A percentile compares a stretch with the other conserved stretches of the same genome.
These are phyloP conservation scores for Botrytis galanthina DNA, from an alignment of 2,329 filamentous ascomycete genomes.

Conservation along the genomic window DNA sequence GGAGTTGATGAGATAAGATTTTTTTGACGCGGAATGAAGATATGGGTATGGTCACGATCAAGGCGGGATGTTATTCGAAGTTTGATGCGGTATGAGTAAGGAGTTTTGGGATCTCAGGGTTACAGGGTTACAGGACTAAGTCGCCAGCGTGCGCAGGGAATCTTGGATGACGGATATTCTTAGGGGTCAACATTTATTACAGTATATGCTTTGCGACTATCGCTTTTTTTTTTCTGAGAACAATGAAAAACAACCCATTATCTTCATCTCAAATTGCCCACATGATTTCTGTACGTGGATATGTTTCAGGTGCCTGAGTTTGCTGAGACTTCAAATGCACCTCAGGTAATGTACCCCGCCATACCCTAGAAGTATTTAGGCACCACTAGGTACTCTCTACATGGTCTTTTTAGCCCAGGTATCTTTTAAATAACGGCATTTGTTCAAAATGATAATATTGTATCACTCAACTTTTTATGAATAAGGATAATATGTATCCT, in stretches of 20 bases:
- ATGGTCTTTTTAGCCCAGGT: too few species aligned
- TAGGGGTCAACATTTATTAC: too few species aligned
- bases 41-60: not conserved
- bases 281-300: not conserved
- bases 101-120: not conserved
- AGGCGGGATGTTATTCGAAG: not conserved
- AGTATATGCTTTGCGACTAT: not conserved
- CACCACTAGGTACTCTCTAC: not conserved
- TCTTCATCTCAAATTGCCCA: not conserved
- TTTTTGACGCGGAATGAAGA: not conserved
- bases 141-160: not conserved
- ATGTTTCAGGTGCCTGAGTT: not conserved
- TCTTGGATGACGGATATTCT: not conserved
- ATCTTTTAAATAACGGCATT: not conserved
- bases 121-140: not conserved
- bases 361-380: not conserved
- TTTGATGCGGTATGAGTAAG: not conserved
- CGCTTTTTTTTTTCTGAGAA: not conserved
- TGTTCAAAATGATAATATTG: not conserved
- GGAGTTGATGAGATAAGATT: not conserved
- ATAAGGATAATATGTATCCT: not conserved
- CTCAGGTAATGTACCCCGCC: not conserved
- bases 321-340: not conserved
- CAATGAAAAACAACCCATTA: not conserved
- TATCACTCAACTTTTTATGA: not conserved